Evolutionary conservation across 345 rosid genomes (phyloP).

Genomic region (Salix arbutifolia): DNA sequence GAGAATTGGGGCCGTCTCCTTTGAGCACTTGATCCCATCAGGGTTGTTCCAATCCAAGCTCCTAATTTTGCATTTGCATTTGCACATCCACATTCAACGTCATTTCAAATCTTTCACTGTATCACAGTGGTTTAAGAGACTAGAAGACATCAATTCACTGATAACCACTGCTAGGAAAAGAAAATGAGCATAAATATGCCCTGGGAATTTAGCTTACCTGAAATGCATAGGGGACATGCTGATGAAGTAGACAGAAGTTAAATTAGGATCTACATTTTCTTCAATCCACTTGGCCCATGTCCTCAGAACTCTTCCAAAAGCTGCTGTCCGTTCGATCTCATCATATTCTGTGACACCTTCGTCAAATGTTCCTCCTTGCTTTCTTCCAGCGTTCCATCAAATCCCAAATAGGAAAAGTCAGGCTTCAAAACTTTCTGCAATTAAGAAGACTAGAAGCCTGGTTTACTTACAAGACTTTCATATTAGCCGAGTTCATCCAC

Average conservation of each 20-base stretch:
- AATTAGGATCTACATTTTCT: slow-evolving; percentile 21
- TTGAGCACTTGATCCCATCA: slow-evolving; percentile 17
- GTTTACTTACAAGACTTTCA: slow-evolving; percentile 54
- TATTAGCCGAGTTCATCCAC: slow-evolving; percentile 50
- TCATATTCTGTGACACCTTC: slow-evolving; percentile 16
- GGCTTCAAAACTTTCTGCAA: not conserved
- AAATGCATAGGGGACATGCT: slow-evolving; percentile 30
- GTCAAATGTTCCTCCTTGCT: slow-evolving; percentile 11
- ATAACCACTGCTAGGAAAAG: not conserved
- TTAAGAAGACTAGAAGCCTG: not conserved
- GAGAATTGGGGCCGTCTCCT: slow-evolving; percentile 17
- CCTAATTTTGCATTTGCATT: not conserved
- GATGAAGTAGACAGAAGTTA: slow-evolving; percentile 19
- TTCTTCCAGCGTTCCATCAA: not conserved
- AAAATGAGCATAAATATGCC: not conserved
- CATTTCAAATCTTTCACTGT: not conserved
- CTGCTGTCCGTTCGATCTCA: slow-evolving; percentile 18
- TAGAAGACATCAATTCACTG: not conserved
- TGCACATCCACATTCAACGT: not conserved
- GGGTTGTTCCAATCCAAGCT: slow-evolving; percentile 26
- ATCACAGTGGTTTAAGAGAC: not conserved
- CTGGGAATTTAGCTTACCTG: slow-evolving; percentile 12
- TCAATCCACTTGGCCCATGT: slow-evolving; percentile 24
- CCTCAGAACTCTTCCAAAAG: slow-evolving; percentile 20
- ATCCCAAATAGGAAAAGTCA: not conserved